Evolutionary conservation across 1,284 basidiomycete species (phyloP).

Genomic region (Melampsora americana): DNA sequence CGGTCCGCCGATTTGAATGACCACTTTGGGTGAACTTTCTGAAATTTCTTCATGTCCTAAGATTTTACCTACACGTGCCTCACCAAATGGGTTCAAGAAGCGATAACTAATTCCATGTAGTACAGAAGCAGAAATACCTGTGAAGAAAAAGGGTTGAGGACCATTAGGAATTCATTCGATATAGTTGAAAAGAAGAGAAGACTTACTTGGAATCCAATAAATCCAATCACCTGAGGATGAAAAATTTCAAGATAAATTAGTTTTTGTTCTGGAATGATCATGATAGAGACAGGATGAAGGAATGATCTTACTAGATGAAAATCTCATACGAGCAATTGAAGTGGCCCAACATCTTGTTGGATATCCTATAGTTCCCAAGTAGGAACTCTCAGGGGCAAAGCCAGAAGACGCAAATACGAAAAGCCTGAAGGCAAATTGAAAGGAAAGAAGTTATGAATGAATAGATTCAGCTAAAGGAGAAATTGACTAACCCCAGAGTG

Average conservation of each 20-base stretch:
- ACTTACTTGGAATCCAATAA: slow-evolving; percentile 35
- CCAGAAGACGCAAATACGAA: slow-evolving; percentile 21
- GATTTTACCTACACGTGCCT: background rate
- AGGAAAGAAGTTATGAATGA: background rate
- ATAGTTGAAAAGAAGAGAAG: background rate
- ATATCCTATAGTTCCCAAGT: slow-evolving; percentile 13
- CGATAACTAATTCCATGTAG: slow-evolving; percentile 18
- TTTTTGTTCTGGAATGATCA: background rate
- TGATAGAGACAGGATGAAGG: background rate
- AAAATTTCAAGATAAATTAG: background rate
- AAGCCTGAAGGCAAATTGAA: slow-evolving; percentile 2
- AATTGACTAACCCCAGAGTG: slow-evolving; percentile 15
- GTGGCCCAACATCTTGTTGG: slow-evolving; percentile 23
- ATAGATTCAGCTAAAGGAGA: background rate
- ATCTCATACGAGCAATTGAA: slow-evolving; percentile 9
- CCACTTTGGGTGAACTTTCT: background rate
- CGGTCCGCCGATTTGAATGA: background rate
- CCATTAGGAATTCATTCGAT: background rate
- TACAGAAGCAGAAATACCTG: slow-evolving; percentile 16
- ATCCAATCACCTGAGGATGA: slow-evolving; percentile 21
- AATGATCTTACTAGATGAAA: slow-evolving; percentile 5
- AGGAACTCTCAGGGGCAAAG: slow-evolving; percentile 8
- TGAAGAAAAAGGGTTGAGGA: background rate
- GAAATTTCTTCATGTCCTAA: background rate
- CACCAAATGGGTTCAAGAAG: slow-evolving; percentile 11